Percentiles rank a stretch among this genome's conserved stretches.
These are phyloP conservation scores for Prinsepia uniflora DNA, from an alignment of 306 rosid species.

Conservation along the genomic window DNA sequence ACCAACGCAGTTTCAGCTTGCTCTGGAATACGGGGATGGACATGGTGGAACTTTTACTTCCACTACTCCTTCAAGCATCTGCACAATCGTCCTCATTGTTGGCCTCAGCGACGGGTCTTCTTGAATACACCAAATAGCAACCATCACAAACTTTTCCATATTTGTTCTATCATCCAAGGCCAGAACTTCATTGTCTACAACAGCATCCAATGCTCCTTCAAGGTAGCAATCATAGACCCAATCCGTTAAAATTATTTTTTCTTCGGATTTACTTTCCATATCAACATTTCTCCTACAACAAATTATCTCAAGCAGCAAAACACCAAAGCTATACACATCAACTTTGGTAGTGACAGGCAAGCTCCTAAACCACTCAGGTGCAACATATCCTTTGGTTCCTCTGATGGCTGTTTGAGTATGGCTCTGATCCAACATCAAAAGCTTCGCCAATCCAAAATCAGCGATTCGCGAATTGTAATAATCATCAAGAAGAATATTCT, in stretches of 20 bases:
- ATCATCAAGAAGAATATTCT: slow-evolving; percentile 41
- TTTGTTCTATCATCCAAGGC: slow-evolving; percentile 16
- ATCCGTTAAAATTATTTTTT: slow-evolving; percentile 21
- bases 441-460: slow-evolving; percentile 40
- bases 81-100: slow-evolving; percentile 26
- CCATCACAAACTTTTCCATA: slow-evolving; percentile 27
- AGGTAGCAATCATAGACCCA: slow-evolving; percentile 40
- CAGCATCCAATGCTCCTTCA: slow-evolving; percentile 12
- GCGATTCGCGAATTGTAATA: slow-evolving; percentile 24
- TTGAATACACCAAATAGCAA: slow-evolving; percentile 36
- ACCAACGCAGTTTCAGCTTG: neutral
- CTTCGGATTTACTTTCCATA: slow-evolving; percentile 13
- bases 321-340: slow-evolving; percentile 32
- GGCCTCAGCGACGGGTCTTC: slow-evolving; percentile 30
- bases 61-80: slow-evolving; percentile 33
- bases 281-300: slow-evolving; percentile 28
- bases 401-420: slow-evolving; percentile 13
- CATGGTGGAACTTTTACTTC: slow-evolving; percentile 31
- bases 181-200: slow-evolving; percentile 19
- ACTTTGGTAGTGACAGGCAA: slow-evolving; percentile 23
- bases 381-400: slow-evolving; percentile 38
- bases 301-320: slow-evolving; percentile 22
- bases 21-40: slow-evolving; percentile 11
- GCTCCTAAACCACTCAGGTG: slow-evolving; percentile 34
- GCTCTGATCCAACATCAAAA: slow-evolving; percentile 25